Base-by-base conservation (phyloP, 371 early-diverging fungal genomes). In the Zychaea mexicana region DNA sequence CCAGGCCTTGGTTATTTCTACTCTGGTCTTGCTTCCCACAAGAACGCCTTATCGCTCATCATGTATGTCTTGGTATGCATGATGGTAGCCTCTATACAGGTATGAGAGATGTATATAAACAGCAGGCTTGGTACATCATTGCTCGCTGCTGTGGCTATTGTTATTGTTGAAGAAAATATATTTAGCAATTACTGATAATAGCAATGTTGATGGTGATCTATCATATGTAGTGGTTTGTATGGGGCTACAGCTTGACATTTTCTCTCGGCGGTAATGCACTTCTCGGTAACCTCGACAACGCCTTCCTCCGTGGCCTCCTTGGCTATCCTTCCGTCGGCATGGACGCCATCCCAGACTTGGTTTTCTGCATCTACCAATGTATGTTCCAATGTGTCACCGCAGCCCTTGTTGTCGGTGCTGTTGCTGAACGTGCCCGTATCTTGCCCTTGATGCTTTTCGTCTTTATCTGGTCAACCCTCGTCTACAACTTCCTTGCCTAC, bases 1-100 rank as follows among this genome's bases (percentile, higher is more conserved):
- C 93, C 94, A 17, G 94, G 94, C 31, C 78, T 92, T 31, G 94
- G 94, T 13, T 92, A 90, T 73, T 94, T 94, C 65, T 96, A 96
- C 71, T 88, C 92, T 64, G 97, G 97, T 19, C 84, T 95, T 88
- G 88, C 92, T 27, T 80, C 93, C 38, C 76, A 78, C 72, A 93
- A 92, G 77, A 92, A 88, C 68, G 93, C 92, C 3, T 80, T 92
- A 21, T 87, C 91, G 21, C 66, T 92, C 52, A 84, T 90, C 39
- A 82, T 93, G 73, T 73, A 83, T 36, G 85, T 81, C 47, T 81
- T 86, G 69, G 57, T 90, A 6, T 81, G 88, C 24, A 65, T 88
- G 46, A 74, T 90, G 2, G 82, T 93, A 13, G 88, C 89, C 22
- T 76, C 85, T 45, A 70, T 91, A 21, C 66, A 72, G 69, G 73